phyloP scores from a whole-genome alignment of 805 yeast genomes.

The Candida khao-thaluensis region DNA sequence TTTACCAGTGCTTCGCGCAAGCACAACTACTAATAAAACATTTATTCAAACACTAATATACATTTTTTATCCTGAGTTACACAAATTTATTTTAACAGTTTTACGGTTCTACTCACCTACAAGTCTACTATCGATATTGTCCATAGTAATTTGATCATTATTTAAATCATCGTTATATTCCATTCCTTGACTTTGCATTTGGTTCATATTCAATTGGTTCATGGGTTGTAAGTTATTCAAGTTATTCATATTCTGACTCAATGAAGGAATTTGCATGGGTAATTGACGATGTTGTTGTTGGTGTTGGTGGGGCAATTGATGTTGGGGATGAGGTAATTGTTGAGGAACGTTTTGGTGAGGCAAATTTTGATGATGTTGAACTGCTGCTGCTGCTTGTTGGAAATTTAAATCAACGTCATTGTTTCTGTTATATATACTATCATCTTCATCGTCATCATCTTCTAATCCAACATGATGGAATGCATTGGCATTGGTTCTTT shows the following conservation, averaged over 20 bases:
- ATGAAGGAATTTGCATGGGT: conserved; percentile 4
- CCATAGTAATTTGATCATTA: conserved; percentile 38
- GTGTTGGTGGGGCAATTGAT: conserved; percentile 18
- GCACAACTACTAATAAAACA: conserved; percentile 7
- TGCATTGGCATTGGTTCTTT: conserved; percentile 25
- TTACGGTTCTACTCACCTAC: conserved; percentile 40
- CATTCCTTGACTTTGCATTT: background rate
- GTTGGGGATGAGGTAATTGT: conserved; percentile 20
- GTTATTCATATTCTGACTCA: background rate
- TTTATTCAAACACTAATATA: conserved; percentile 11
- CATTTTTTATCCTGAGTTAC: conserved; percentile 4
- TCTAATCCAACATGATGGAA: conserved; percentile 24
- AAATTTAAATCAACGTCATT: conserved; percentile 16
- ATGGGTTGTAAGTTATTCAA: conserved; percentile 5
- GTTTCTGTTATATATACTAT: conserved; percentile 17
- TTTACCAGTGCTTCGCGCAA: too few species aligned
- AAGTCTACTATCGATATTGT: conserved; percentile 44
- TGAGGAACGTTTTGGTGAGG: conserved; percentile 27
- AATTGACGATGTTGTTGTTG: conserved; percentile 6
- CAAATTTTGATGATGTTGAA: conserved; percentile 26
- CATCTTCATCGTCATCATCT: conserved; percentile 21
- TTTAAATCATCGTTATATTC: conserved; percentile 11
- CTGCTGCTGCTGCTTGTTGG: conserved; percentile 23
- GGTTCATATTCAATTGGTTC: conserved; percentile 4
- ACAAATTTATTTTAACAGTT: too few species aligned